phyloP scores from a whole-genome alignment of 176 grass and related monocot species.

The Zizania latifolia region DNA sequence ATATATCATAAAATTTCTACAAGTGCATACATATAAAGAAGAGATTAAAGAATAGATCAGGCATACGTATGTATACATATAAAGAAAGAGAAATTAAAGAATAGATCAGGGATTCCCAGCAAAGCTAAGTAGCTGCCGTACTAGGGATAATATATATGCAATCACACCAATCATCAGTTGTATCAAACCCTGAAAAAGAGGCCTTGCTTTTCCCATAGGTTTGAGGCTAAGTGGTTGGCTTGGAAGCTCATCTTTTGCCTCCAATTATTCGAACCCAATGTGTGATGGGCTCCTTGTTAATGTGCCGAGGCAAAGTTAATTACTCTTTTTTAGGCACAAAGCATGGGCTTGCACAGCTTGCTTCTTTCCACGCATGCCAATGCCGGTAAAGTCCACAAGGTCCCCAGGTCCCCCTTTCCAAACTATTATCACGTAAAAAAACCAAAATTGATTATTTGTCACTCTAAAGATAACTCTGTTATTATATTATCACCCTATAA shows the following conservation, averaged over 20 bases:
- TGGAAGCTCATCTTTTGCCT: constrained; percentile 12
- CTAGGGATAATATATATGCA: too few relatives aligned
- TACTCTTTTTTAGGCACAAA: neutral
- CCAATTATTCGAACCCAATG: constrained; percentile 19
- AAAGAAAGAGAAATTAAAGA: neutral
- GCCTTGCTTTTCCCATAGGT: neutral
- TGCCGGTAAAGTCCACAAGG: neutral
- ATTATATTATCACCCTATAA: too few relatives aligned
- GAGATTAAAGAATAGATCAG: too few relatives aligned
- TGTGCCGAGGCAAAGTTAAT: neutral
- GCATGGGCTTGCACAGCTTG: constrained; percentile 9
- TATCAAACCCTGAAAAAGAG: constrained; percentile 15
- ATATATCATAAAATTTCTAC: too few relatives aligned
- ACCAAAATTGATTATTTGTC: neutral
- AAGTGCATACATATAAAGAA: neutral
- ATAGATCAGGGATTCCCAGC: neutral
- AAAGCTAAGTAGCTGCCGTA: too few relatives aligned
- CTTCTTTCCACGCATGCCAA: constrained; percentile 23
- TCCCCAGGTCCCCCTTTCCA: neutral
- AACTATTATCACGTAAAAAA: neutral
- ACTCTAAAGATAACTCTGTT: too few relatives aligned
- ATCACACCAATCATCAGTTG: constrained; percentile 26
- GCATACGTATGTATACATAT: too few relatives aligned
- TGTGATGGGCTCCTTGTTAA: constrained; percentile 15
- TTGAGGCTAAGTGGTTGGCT: constrained; percentile 31